A percentile compares a stretch with the other conserved stretches of the same genome.
Evolutionary conservation across 306 rosid genomes (phyloP).

Genomic region (Datisca glomerata): DNA sequence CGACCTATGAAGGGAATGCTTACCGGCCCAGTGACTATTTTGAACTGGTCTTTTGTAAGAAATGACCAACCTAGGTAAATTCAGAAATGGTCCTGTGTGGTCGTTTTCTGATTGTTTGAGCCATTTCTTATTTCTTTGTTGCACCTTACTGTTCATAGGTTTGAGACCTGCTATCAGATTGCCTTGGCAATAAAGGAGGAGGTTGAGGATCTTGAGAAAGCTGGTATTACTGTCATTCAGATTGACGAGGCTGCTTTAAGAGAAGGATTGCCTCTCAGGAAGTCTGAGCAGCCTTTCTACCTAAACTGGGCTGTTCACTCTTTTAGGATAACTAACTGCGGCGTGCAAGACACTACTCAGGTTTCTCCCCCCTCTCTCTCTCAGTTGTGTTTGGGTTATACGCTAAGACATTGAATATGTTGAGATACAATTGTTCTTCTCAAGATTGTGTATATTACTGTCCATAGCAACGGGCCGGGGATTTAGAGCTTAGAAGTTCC

Average conservation of each 20-base stretch:
- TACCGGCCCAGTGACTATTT: slow-evolving; percentile 94
- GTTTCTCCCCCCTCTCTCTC: too few relatives aligned
- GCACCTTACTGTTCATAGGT: too few relatives aligned
- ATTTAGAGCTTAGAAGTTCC: too few relatives aligned
- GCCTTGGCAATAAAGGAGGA: slow-evolving; percentile 92
- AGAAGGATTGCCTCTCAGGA: slow-evolving; percentile 82
- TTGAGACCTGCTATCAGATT: slow-evolving; percentile 74
- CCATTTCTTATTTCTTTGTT: too few relatives aligned
- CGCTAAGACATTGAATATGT: too few relatives aligned
- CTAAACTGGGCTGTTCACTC: slow-evolving; percentile 95
- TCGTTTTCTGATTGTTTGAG: too few relatives aligned
- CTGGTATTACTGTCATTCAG: slow-evolving; percentile 63
- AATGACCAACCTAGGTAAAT: slow-evolving; percentile 79
- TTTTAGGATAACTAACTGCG: slow-evolving; percentile 75
- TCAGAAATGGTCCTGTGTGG: too few relatives aligned
- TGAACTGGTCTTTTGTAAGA: slow-evolving; percentile 94
- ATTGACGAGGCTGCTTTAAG: slow-evolving; percentile 93
- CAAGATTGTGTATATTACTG: too few relatives aligned
- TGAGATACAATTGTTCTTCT: too few relatives aligned
- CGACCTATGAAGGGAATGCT: slow-evolving; percentile 99
- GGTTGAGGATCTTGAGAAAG: slow-evolving; percentile 88
- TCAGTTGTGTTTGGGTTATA: too few relatives aligned
- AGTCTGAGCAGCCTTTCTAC: slow-evolving; percentile 74
- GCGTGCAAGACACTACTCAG: slow-evolving; percentile 79
- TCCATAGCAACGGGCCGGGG: too few relatives aligned